Conservation (phyloP, 257 asterid genomes). For the Echium plantagineum region DNA sequence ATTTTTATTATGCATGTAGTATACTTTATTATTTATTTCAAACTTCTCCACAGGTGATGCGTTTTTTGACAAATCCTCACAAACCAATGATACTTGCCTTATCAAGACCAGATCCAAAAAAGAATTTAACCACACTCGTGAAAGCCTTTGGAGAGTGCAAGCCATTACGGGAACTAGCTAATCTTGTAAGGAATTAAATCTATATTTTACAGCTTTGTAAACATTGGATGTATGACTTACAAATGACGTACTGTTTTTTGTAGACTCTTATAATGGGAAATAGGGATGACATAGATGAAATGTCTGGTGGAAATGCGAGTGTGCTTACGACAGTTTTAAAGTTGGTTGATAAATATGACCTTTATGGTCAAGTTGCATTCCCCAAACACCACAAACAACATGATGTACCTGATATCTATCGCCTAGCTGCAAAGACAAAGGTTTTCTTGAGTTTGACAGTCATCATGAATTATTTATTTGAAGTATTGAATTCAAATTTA, state of each 20-base stretch:
- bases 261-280: constrained; percentile 90
- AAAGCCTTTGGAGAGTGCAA: constrained; percentile 89
- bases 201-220: not conserved
- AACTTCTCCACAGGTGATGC: constrained; percentile 46
- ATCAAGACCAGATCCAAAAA: constrained; percentile 82
- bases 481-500: not conserved
- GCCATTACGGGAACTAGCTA: constrained; percentile 65
- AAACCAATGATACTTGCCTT: constrained; percentile 83
- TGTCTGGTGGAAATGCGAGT: constrained; percentile 56
- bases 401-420: constrained; percentile 77
- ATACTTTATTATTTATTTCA: not conserved
- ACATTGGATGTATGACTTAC: not conserved
- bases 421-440: constrained; percentile 72
- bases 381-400: constrained; percentile 79
- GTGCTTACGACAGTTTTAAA: constrained; percentile 64
- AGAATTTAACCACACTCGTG: constrained; percentile 61
- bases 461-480: not conserved
- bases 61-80: constrained; percentile 74
- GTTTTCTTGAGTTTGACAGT: constrained; percentile 17
- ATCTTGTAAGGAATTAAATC: constrained; percentile 42
- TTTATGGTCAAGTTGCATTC: constrained; percentile 78
- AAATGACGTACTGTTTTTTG: not conserved
- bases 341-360: constrained; percentile 66
- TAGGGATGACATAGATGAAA: constrained; percentile 72
- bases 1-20: not conserved